Evolutionary conservation across 352 stramenopile species (phyloP).

Genomic region (Pythium oligandrum): DNA sequence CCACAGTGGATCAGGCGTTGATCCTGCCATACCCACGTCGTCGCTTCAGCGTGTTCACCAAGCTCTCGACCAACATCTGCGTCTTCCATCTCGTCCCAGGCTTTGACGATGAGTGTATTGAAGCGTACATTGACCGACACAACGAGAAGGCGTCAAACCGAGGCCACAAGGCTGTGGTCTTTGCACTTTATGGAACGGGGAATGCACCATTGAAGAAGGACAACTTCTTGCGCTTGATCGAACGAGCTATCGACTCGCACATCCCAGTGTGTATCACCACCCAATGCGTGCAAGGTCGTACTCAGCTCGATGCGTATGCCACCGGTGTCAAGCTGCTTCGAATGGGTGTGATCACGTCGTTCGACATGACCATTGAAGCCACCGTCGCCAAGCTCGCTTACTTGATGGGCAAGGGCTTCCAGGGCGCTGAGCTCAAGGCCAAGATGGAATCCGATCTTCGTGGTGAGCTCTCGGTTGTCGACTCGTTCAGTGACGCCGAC

Average conservation of each 20-base stretch:
- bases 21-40: constrained; percentile 86
- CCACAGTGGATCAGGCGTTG: constrained; percentile 88
- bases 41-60: constrained; percentile 84
- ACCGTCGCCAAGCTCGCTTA: constrained; percentile 93
- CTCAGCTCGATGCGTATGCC: constrained; percentile 92
- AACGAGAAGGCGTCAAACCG: constrained; percentile 31
- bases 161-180: constrained; percentile 70
- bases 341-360: constrained; percentile 92
- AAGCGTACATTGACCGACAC: constrained; percentile 68
- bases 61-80: constrained; percentile 91
- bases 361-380: constrained; percentile 96
- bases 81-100: constrained; percentile 89
- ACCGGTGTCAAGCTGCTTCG: constrained; percentile 86
- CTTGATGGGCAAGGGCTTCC: constrained; percentile 89
- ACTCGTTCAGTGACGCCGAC: constrained; percentile 55
- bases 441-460: constrained; percentile 86
- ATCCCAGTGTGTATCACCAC: constrained; percentile 93
- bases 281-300: constrained; percentile 92
- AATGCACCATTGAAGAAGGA: constrained; percentile 91
- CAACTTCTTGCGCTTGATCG: constrained; percentile 84
- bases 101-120: constrained; percentile 85
- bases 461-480: constrained; percentile 73
- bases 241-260: constrained; percentile 59
- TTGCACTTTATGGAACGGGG: constrained; percentile 95
- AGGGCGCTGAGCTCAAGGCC: constrained; percentile 49